phyloP scores from a whole-genome alignment of 148 eudicot genomes.

The Fagopyrum tataricum region DNA sequence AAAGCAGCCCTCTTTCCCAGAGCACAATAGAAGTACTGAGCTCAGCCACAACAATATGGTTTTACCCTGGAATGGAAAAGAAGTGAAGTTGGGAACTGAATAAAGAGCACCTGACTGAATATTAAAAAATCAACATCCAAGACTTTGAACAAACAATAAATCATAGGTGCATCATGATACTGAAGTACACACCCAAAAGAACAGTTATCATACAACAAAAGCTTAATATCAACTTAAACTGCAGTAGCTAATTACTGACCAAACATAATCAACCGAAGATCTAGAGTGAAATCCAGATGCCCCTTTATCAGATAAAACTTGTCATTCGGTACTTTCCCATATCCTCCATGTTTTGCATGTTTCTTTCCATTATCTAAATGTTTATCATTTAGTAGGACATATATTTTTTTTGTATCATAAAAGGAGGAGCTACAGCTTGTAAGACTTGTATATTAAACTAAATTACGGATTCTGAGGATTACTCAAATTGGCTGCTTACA shows the following conservation, averaged over 20 bases:
- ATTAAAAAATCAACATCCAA: neutral
- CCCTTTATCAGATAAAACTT: neutral
- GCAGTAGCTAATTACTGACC: neutral
- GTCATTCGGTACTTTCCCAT: neutral
- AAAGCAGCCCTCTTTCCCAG: constrained; percentile 83
- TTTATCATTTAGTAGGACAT: no score
- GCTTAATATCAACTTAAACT: neutral
- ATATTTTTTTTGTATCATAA: no score
- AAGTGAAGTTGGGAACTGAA: neutral
- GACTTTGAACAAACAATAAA: neutral
- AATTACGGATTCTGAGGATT: no score
- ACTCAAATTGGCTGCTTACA: no score
- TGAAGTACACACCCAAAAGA: neutral
- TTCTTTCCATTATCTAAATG: no score
- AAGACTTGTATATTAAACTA: no score
- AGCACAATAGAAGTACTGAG: constrained; percentile 65
- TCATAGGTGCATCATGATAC: neutral
- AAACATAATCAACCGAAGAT: neutral
- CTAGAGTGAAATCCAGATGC: neutral
- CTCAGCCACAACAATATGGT: constrained; percentile 66
- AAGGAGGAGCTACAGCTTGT: no score
- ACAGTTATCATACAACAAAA: neutral
- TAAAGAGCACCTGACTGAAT: neutral
- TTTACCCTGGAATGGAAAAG: constrained; percentile 41
- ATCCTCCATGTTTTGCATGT: no score